Evolutionary conservation across 2,329 filamentous ascomycete genomes (phyloP), one percentile per base, ranked within the genome.

Genomic region (Gnomoniopsis sp.): DNA sequence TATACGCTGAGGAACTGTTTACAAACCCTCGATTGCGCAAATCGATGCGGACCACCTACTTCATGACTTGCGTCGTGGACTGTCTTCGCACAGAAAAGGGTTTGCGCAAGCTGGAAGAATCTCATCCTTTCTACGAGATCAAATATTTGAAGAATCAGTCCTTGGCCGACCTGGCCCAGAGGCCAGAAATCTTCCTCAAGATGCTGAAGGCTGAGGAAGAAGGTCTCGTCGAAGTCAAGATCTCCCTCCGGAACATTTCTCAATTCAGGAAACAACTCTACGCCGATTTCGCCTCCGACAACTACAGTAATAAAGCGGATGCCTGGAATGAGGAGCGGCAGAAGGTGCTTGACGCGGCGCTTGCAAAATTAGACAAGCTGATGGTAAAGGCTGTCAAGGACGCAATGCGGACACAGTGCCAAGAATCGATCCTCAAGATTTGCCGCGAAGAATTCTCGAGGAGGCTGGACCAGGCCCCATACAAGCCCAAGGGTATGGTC

Each of bases 201-300:
- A 99, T 99, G 95, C 86, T 98, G 72, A 96, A 92, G 71, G 95
- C 95, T 1, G 95, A 99, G 72, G 89, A 95, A 67, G 95, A 99
- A 71, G 93, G 93, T 2, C 79, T 99, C 1, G 83, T 99, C 15
- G 91, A 96, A 60, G 90, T 99, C 56, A 87, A 85, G 65, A 84
- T 98, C 19, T 84, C 83, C 15, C 83, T 98, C 71, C 86, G 91
- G 66, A 86, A 89, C 57, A 87, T 90, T 66, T 84, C 88, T 7
- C 83, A 88, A 36, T 93, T 96, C 77, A 87, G 87, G 59, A 84
- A 86, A 53, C 86, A 89, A 55, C 82, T 99, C 4, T 89, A 91
- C 69, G 81, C 85, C 50, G 89, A 95, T 66, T 96, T 99, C 63
- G 88, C 91, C 63, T 97, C 93, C 0, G 95, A 99, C 72, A 96